Evolutionary conservation across 345 rosid genomes (phyloP).

Genomic region (Trapa bicornis): DNA sequence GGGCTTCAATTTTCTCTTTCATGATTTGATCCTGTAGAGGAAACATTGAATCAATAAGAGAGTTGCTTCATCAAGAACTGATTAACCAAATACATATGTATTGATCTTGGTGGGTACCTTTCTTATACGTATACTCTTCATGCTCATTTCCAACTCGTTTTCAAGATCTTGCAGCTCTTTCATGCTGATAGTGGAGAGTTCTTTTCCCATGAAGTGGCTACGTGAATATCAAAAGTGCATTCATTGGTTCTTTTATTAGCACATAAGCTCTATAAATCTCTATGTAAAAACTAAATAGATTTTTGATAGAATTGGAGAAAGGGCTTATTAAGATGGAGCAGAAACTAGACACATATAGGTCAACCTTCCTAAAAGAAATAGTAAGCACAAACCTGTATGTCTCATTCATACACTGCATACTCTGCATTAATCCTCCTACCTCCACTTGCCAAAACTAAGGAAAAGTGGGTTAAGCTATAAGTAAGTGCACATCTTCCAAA

Average conservation of each 20-base stretch:
- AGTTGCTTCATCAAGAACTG: too few relatives aligned
- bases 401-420: constrained; percentile 14
- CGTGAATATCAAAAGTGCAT: not conserved
- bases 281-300: too few relatives aligned
- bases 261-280: too few relatives aligned
- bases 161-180: not conserved
- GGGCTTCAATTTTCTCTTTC: constrained; percentile 6
- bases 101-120: not conserved
- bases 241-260: too few relatives aligned
- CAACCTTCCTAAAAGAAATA: too few relatives aligned
- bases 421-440: constrained; percentile 17
- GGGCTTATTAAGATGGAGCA: too few relatives aligned
- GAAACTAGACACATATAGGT: too few relatives aligned
- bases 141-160: not conserved
- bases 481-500: not conserved
- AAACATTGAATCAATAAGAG: not conserved
- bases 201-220: constrained; percentile 2
- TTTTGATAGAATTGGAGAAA: too few relatives aligned
- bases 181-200: not conserved
- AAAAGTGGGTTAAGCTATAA: not conserved
- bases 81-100: not conserved
- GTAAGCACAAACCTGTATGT: constrained; percentile 9
- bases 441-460: constrained; percentile 21
- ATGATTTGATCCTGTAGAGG: constrained; percentile 7
- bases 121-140: not conserved